phyloP scores from a whole-genome alignment of 768 basidiomycete genomes.

The Auricularia sp. region DNA sequence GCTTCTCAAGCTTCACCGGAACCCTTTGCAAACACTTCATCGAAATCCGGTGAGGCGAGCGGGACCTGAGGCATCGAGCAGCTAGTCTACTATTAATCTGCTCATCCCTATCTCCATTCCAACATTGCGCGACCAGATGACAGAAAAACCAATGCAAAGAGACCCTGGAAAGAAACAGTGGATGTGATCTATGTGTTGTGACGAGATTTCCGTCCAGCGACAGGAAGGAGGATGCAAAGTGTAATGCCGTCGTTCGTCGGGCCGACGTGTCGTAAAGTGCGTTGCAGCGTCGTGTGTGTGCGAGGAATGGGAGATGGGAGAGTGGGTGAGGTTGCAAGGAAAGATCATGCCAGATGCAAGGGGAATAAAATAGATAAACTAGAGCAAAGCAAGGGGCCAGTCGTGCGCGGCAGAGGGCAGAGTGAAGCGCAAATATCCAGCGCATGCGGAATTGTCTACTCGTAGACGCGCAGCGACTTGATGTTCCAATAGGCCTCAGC shows the following conservation, averaged over 20 bases:
- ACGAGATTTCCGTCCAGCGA: neutral
- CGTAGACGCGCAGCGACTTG: conserved; percentile 46
- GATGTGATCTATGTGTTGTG: neutral
- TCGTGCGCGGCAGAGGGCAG: neutral
- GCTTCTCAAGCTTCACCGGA: no score
- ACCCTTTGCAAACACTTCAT: no score
- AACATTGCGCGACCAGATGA: neutral
- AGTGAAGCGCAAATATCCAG: neutral
- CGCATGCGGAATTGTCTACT: conserved; percentile 12
- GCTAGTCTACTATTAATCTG: neutral
- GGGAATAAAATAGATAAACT: no score
- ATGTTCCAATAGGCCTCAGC: conserved; percentile 64
- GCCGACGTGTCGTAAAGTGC: no score
- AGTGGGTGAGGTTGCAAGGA: no score
- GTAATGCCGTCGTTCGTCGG: no score
- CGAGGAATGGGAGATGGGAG: no score
- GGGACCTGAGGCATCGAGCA: neutral
- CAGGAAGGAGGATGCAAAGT: no score
- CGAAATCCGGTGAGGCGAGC: no score
- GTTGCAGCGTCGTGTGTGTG: no score
- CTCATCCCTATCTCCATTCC: neutral
- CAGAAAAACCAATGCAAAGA: neutral
- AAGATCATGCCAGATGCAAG: no score
- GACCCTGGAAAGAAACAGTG: neutral
- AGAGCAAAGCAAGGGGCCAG: neutral